Base-by-base conservation (phyloP, 2,329 filamentous ascomycete genomes). In the Cordyceps farinosa region DNA sequence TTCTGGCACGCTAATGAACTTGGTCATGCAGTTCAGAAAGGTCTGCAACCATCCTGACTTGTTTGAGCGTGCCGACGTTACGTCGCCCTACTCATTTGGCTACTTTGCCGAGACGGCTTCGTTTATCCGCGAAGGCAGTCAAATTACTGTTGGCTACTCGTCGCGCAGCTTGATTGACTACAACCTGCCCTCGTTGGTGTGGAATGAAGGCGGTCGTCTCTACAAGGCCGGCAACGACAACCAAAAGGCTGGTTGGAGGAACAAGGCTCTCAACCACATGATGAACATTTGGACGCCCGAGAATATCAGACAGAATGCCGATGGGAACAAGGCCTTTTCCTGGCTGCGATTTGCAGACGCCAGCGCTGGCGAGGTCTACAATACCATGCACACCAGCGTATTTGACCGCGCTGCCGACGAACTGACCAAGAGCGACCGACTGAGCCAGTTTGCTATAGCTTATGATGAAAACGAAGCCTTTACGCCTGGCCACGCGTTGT, bases 11-110 rank as follows among this genome's bases (percentile, higher is more conserved):
- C 79, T 99, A 71, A 98, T 99, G 95, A 99, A 99, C 76, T 82
- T 99, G 67, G 95, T 99, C 67, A 99, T 99, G 95, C 95, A 99
- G 78, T 99, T 99, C 85, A 87, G 95, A 70, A 99, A 99, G 79
- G 95, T 99, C 63, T 99, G 95, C 80, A 99, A 99, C 73, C 95
- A 99, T 74, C 95, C 95, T 0, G 95, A 99, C 77, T 78, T 99
- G 40, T 99, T 99, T 69, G 93, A 99, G 76, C 89, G 95, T 52
- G 93, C 94, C 10, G 94, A 98, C 65, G 96, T 92, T 9, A 89
- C 86, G 30, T 97, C 93, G 9, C 92, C 95, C 0, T 89, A 94
- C 70, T 90, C 91, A 1, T 87, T 90, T 69, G 87, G 88, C n/a
- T 86, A 89, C 73, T 99, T 94, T 76, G 95, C 93, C 15, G 95